Percentiles rank a stretch among this genome's conserved stretches.
Conservation (phyloP, 805 yeast species). For the Cyberlindnera amylophila region DNA sequence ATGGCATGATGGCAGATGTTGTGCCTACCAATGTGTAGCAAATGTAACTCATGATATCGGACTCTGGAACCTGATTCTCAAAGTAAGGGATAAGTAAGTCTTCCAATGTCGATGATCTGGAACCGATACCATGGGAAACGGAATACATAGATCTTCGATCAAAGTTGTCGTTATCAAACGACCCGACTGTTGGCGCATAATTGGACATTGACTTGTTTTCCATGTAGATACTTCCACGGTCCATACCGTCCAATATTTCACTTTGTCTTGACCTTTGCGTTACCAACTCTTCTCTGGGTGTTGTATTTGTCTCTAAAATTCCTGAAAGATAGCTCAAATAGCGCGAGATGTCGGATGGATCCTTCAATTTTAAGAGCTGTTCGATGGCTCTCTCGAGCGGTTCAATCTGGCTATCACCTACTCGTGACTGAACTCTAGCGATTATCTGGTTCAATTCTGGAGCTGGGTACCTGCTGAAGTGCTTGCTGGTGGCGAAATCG, state of each 20-base stretch:
- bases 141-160: constrained; percentile 36
- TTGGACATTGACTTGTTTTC: constrained; percentile 12
- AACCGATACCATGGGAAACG: constrained; percentile 12
- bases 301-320: not conserved
- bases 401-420: constrained; percentile 1
- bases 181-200: constrained; percentile 30
- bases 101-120: constrained; percentile 25
- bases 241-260: not conserved
- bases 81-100: constrained; percentile 33
- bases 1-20: constrained; percentile 53
- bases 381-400: constrained; percentile 11
- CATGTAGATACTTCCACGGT: constrained; percentile 2
- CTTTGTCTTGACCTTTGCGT: not conserved
- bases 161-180: constrained; percentile 33
- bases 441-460: not conserved
- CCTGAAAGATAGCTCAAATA: constrained; percentile 4
- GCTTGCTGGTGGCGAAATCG: constrained; percentile 17
- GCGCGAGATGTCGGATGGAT: constrained; percentile 10
- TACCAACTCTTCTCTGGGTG: not conserved
- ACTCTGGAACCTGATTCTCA: constrained; percentile 33
- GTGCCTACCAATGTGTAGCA: constrained; percentile 58
- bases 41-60: constrained; percentile 42
- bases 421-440: not conserved
- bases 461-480: not conserved
- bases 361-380: constrained; percentile 6